Base-by-base conservation (phyloP, 345 rosid genomes). In the Kernera saxatilis region DNA sequence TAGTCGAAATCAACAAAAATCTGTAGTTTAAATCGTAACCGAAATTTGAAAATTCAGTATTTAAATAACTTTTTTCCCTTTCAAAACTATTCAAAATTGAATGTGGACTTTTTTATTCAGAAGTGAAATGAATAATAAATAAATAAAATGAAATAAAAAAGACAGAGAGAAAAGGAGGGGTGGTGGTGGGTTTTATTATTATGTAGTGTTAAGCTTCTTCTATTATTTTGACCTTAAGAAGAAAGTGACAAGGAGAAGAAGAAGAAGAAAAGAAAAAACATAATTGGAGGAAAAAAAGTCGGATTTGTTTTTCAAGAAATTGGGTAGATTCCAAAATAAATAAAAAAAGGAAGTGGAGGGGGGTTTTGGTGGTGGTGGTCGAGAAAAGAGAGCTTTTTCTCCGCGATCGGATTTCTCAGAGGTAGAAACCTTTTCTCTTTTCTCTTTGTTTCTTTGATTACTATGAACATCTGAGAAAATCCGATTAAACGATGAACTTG, bases 381-480 rank as follows among this genome's bases (percentile, higher is more conserved):
- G 58, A 71, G 72, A 78, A 73, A 76, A 67, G 39, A 15, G 51
- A 69, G 46, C 39, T 73, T 43, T 65, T 65, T 48, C 51, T 76
- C 60, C 51, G 64, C 55, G 72, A 63, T 63, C 75, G 33, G 23
- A 19, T 55, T 58, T 39, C 39, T 62, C 33, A 30, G 46, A 81
- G 84, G 82, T 77, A 65, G 1, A 17, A 22, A 14, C 17, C 6
- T 45, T 30, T 18, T 40, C 41, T 49, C 62, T 41, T 19, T 55
- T 5, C n/a, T n/a, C n/a, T 67, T 3, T 67, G 43, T 60, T 39
- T 72, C 75, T 76, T 78, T 76, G 77, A 68, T 73, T 51, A 58
- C 21, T 75, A 40, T 37, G 78, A 63, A 67, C 82, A 68, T 59
- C 71, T 70, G 67, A 56, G 80, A 69, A 80, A 84, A 70, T 27